Evolutionary conservation across 2,329 filamentous ascomycete species (phyloP).

Genomic region (Exophiala calicioides): DNA sequence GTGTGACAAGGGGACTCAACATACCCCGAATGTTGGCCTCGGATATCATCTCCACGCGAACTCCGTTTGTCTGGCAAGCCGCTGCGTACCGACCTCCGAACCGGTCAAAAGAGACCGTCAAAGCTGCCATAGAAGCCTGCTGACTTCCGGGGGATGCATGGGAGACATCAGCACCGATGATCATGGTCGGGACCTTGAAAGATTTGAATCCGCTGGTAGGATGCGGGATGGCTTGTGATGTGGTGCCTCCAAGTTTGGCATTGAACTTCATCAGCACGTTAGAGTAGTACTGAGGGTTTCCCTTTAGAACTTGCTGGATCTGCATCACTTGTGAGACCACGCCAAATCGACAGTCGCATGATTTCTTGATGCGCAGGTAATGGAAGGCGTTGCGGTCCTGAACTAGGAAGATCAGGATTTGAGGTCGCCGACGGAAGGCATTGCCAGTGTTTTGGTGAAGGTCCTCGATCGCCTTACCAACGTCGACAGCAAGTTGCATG

Average conservation of each 20-base stretch:
- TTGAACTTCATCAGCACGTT: slow-evolving; percentile 98
- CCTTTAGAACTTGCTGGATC: slow-evolving; percentile 65
- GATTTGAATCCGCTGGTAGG: slow-evolving; percentile 36
- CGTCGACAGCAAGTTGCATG: slow-evolving; percentile 44
- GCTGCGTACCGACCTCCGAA: slow-evolving; percentile 75
- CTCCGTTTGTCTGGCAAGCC: slow-evolving; percentile 78
- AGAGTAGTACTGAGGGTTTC: slow-evolving; percentile 79
- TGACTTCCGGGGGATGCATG: slow-evolving; percentile 71
- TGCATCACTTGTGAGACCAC: slow-evolving; percentile 83
- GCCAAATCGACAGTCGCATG: slow-evolving; percentile 80
- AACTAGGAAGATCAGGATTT: slow-evolving; percentile 79
- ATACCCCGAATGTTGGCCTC: slow-evolving; percentile 65
- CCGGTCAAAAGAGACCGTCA: slow-evolving; percentile 77
- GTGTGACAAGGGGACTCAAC: slow-evolving; percentile 62
- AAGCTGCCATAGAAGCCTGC: slow-evolving; percentile 75
- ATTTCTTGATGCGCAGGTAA: slow-evolving; percentile 88
- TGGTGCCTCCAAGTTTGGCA: slow-evolving; percentile 86
- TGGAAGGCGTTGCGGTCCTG: slow-evolving; percentile 67
- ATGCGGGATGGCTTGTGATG: slow-evolving; percentile 54
- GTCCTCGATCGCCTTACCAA: slow-evolving; percentile 56
- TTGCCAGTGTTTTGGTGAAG: slow-evolving; percentile 60
- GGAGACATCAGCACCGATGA: slow-evolving; percentile 89
- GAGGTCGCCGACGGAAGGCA: slow-evolving; percentile 59
- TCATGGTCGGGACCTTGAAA: slow-evolving; percentile 63
- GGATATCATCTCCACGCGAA: slow-evolving; percentile 75